A percentile compares a stretch with the other conserved stretches of the same genome.
phyloP scores from a whole-genome alignment of 345 rosid species.

The Eucalyptus leucophloia region DNA sequence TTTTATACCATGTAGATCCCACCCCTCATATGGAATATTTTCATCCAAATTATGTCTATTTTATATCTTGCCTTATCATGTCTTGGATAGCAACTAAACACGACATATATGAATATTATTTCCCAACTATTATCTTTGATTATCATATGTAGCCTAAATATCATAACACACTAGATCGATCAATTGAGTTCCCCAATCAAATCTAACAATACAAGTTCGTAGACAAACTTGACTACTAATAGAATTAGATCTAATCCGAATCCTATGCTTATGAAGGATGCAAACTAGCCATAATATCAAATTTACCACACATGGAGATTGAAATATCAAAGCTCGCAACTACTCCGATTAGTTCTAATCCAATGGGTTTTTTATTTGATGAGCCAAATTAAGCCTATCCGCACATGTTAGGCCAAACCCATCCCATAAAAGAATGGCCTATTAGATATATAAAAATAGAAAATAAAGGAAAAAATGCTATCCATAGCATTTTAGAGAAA shows the following conservation, averaged over 20 bases:
- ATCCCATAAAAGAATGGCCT: too few relatives aligned
- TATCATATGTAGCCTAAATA: not conserved
- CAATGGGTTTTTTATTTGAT: too few relatives aligned
- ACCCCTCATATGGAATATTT: not conserved
- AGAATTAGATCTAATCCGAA: not conserved
- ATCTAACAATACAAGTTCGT: not conserved
- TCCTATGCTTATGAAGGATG: not conserved
- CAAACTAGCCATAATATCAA: not conserved
- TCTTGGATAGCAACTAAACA: not conserved
- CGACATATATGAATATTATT: not conserved
- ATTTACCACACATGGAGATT: not conserved
- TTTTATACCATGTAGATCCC: not conserved
- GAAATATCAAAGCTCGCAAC: not conserved
- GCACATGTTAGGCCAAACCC: too few relatives aligned
- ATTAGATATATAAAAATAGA: too few relatives aligned
- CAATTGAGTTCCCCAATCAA: not conserved
- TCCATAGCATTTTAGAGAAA: rapidly evolving
- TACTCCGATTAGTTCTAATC: not conserved
- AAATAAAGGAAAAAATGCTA: too few relatives aligned
- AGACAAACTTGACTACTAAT: not conserved
- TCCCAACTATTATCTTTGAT: not conserved
- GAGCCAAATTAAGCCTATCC: too few relatives aligned
- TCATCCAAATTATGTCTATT: not conserved
- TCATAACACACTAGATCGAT: rapidly evolving
- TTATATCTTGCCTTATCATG: not conserved